These are phyloP conservation scores for Fibroporia radiculosa DNA, from an alignment of 768 basidiomycete species.

Conservation along the genomic window DNA sequence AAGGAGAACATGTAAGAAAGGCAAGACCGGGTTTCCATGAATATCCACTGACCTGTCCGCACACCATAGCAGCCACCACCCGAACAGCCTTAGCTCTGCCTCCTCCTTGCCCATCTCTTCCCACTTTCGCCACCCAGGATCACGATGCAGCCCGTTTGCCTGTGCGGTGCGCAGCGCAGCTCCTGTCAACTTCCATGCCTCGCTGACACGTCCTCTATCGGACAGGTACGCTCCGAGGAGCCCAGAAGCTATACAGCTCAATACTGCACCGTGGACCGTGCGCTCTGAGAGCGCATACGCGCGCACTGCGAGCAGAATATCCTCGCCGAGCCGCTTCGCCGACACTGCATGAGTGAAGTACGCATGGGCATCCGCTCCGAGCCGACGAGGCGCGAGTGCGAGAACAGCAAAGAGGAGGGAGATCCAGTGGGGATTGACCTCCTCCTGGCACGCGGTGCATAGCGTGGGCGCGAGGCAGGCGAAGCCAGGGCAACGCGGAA, in stretches of 20 bases:
- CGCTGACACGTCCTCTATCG: conserved; percentile 40
- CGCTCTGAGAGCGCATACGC: conserved; percentile 14
- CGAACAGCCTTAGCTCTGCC: conserved; percentile 14
- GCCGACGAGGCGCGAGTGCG: conserved; percentile 29
- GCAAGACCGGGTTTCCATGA: no score
- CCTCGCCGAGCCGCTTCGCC: conserved; percentile 39
- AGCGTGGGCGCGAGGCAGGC: conserved; percentile 20
- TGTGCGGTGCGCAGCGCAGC: conserved; percentile 17
- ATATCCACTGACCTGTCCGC: conserved; percentile 16
- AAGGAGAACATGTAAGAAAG: not conserved
- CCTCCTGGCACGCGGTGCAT: conserved; percentile 19
- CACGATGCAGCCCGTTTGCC: conserved; percentile 21
- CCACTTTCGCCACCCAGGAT: conserved; percentile 22
- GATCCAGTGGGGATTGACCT: conserved; percentile 45
- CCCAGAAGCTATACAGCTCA: conserved; percentile 39
- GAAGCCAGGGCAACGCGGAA: conserved; percentile 10
- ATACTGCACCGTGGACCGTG: conserved; percentile 31
- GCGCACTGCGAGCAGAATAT: conserved; percentile 22
- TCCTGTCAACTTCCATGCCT: conserved; percentile 23
- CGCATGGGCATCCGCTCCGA: conserved; percentile 13
- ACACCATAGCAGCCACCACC: conserved; percentile 20
- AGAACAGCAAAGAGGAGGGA: conserved; percentile 42
- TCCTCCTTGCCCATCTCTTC: conserved; percentile 20
- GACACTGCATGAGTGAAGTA: conserved; percentile 38
- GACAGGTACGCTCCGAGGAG: conserved; percentile 39